A percentile compares a stretch with the other conserved stretches of the same genome.
Evolutionary conservation across 768 basidiomycete species (phyloP).

Genomic region (Mycena polygramma): DNA sequence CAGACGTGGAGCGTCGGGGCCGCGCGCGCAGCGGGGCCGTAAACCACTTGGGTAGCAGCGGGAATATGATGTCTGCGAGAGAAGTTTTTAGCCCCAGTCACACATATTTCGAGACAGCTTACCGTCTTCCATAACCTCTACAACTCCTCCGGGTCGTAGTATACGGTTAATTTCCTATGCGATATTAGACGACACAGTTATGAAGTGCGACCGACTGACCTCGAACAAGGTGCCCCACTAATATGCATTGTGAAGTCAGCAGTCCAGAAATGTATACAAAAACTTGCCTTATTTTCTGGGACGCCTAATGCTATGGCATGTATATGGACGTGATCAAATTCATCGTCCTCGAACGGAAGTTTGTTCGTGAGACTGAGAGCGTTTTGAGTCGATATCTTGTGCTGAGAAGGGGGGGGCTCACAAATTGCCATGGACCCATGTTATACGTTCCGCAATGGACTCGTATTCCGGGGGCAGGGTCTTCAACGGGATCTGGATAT

Average conservation of each 20-base stretch:
- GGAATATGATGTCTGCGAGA: slow-evolving; percentile 77
- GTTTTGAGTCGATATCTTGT: neutral
- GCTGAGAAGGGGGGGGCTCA: slow-evolving; percentile 48
- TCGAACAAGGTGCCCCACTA: slow-evolving; percentile 81
- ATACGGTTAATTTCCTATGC: slow-evolving; percentile 81
- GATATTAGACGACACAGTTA: slow-evolving; percentile 7
- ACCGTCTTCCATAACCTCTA: slow-evolving; percentile 85
- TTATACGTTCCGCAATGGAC: slow-evolving; percentile 67
- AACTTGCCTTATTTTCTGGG: slow-evolving; percentile 77
- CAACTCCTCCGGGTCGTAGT: slow-evolving; percentile 74
- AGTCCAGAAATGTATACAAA: slow-evolving; percentile 20
- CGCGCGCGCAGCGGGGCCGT: slow-evolving; percentile 75
- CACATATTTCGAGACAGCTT: slow-evolving; percentile 31
- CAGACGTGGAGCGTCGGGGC: slow-evolving; percentile 60
- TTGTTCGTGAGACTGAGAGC: slow-evolving; percentile 75
- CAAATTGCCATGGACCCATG: slow-evolving; percentile 87
- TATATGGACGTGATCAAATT: slow-evolving; percentile 87
- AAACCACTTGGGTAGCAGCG: slow-evolving; percentile 83
- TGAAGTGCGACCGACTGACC: slow-evolving; percentile 50
- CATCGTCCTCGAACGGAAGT: slow-evolving; percentile 85
- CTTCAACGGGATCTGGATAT: slow-evolving; percentile 74
- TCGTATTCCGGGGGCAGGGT: slow-evolving; percentile 56
- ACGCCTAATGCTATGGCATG: slow-evolving; percentile 74
- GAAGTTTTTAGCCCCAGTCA: neutral
- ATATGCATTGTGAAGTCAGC: slow-evolving; percentile 11